phyloP scores from a whole-genome alignment of 2,329 filamentous ascomycete species.

The Claviceps pazoutovae region DNA sequence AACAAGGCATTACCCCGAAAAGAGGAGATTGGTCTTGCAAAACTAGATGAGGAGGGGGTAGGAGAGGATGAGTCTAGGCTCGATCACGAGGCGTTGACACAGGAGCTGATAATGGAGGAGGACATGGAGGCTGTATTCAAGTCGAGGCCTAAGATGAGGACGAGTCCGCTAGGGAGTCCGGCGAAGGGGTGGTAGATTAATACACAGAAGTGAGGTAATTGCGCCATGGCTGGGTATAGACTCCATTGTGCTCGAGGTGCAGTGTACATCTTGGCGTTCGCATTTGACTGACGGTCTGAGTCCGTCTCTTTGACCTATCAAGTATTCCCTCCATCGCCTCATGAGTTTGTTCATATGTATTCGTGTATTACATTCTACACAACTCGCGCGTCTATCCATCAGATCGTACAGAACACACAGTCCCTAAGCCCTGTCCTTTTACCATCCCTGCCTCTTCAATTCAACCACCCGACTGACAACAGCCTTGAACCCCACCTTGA shows the following conservation, averaged over 20 bases:
- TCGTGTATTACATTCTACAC: not conserved
- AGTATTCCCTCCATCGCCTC: not conserved
- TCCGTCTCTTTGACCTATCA: not conserved
- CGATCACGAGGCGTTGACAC: conserved; percentile 38
- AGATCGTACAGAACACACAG: conserved; percentile 1
- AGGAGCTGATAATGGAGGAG: conserved; percentile 56
- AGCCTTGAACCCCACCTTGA: conserved; percentile 53
- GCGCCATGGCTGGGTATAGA: not conserved
- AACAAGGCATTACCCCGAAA: conserved; percentile 24
- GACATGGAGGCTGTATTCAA: conserved; percentile 78
- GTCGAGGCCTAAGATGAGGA: conserved; percentile 65
- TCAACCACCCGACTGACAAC: conserved; percentile 51
- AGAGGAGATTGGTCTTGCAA: conserved; percentile 33
- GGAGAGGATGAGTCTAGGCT: conserved; percentile 5
- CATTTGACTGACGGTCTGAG: not conserved
- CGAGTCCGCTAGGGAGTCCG: conserved; percentile 51
- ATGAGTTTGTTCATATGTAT: not conserved
- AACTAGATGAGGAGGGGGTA: conserved; percentile 31
- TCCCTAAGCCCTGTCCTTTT: conserved; percentile 5
- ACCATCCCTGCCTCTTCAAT: conserved; percentile 71
- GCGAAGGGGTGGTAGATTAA: conserved; percentile 19
- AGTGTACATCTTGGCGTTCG: not conserved
- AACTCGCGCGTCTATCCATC: not conserved
- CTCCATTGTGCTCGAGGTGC: not conserved
- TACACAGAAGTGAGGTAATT: not conserved